Percentiles rank a stretch among this genome's conserved stretches.
These are phyloP conservation scores for Termitomyces sp. DNA, from an alignment of 768 basidiomycete species.

Conservation along the genomic window DNA sequence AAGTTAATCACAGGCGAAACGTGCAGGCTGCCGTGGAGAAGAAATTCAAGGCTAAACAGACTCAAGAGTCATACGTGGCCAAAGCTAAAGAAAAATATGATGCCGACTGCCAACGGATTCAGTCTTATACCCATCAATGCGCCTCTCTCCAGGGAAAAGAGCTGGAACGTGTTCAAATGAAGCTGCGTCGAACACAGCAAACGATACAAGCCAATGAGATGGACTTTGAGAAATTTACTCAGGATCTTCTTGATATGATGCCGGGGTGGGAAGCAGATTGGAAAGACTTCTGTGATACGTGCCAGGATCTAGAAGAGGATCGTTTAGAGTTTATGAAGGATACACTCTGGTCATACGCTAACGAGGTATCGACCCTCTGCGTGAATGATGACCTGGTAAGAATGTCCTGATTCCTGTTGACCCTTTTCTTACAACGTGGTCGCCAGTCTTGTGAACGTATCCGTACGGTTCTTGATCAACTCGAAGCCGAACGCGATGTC, in stretches of 20 bases:
- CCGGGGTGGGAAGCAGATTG: constrained; percentile 89
- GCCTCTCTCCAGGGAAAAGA: constrained; percentile 85
- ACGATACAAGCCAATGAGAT: constrained; percentile 89
- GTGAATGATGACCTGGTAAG: constrained; percentile 86
- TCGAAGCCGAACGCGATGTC: constrained; percentile 83
- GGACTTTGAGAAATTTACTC: constrained; percentile 82
- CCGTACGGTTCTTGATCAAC: constrained; percentile 79
- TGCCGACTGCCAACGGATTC: constrained; percentile 82
- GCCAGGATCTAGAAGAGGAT: constrained; percentile 96
- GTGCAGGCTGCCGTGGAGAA: constrained; percentile 81
- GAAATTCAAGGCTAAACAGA: constrained; percentile 81
- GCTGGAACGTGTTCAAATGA: constrained; percentile 79
- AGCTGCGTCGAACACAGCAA: constrained; percentile 80
- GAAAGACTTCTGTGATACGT: constrained; percentile 94
- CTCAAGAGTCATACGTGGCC: constrained; percentile 77
- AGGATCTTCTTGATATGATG: constrained; percentile 68
- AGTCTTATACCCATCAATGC: constrained; percentile 84
- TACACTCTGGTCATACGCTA: constrained; percentile 92
- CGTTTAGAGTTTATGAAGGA: constrained; percentile 92
- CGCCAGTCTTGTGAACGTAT: constrained; percentile 86
- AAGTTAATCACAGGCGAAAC: constrained; percentile 65
- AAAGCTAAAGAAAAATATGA: constrained; percentile 93
- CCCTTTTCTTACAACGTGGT: constrained; percentile 4
- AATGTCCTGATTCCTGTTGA: background rate
- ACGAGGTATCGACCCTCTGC: constrained; percentile 91